Conservation (phyloP, 1,284 basidiomycete genomes). For the Ustilago esculenta region DNA sequence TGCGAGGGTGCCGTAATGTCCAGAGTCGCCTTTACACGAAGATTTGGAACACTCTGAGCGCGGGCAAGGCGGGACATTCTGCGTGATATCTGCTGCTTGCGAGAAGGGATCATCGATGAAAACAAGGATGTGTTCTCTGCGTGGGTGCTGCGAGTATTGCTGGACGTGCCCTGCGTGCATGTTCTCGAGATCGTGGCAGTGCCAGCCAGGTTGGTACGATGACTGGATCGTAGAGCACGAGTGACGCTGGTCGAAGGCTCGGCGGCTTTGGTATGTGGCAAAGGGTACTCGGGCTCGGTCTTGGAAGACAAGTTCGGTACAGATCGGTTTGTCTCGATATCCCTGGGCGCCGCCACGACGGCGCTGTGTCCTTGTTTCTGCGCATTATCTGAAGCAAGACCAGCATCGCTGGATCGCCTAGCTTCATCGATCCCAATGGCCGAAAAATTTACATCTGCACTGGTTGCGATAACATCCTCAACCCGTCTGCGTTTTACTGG, state of each 20-base stretch:
- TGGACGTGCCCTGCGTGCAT: background rate
- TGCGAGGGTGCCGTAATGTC: constrained; percentile 30
- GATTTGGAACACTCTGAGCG: constrained; percentile 47
- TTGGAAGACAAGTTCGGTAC: background rate
- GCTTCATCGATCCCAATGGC: constrained; percentile 4
- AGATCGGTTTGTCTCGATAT: background rate
- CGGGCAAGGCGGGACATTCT: constrained; percentile 33
- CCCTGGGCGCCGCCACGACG: background rate
- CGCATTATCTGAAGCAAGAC: background rate
- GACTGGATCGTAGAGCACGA: constrained; percentile 5
- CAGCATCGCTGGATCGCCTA: constrained; percentile 22
- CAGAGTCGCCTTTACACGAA: constrained; percentile 42
- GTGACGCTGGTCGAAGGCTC: background rate
- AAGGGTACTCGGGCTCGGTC: background rate
- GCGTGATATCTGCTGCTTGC: constrained; percentile 15
- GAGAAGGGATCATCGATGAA: constrained; percentile 14
- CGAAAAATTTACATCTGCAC: background rate
- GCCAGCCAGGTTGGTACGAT: background rate
- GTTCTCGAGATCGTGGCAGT: background rate
- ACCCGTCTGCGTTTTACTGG: constrained; percentile 31
- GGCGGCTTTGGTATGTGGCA: background rate
- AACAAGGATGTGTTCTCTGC: constrained; percentile 1
- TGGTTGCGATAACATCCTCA: constrained; percentile 3
- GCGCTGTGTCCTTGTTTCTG: background rate
- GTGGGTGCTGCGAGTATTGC: background rate